These are phyloP conservation scores for Phialophora tarda DNA, from an alignment of 2,329 filamentous ascomycete species.

Conservation along the genomic window DNA sequence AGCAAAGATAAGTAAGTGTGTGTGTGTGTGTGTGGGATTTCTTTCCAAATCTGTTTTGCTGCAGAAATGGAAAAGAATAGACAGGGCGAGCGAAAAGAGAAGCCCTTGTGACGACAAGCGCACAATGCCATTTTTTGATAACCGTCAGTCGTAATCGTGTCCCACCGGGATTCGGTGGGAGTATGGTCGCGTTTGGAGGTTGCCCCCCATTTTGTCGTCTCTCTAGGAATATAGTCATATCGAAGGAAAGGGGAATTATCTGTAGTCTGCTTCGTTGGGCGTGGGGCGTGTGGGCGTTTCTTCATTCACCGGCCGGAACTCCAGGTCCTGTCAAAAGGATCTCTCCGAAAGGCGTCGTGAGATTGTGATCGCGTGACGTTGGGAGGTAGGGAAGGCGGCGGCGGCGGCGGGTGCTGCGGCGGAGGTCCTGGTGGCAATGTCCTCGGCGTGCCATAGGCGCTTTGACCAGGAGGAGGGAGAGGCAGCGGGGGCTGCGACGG, in stretches of 20 bases:
- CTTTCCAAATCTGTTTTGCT: conserved; percentile 19
- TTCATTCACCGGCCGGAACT: conserved; percentile 25
- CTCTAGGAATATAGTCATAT: conserved; percentile 35
- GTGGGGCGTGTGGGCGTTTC: not conserved
- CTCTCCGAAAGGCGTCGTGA: conserved; percentile 37
- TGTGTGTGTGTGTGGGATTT: conserved; percentile 14
- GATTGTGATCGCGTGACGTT: conserved; percentile 32
- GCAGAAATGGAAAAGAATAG: conserved; percentile 11
- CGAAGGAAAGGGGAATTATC: conserved; percentile 20
- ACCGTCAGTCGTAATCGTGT: conserved; percentile 32
- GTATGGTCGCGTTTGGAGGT: conserved; percentile 34
- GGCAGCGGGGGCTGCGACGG: conserved; percentile 29
- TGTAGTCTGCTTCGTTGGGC: conserved; percentile 1
- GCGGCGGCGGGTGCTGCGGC: conserved; percentile 4
- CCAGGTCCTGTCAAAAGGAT: conserved; percentile 33
- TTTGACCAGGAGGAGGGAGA: conserved; percentile 29
- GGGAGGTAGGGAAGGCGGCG: conserved; percentile 8
- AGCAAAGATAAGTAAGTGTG: conserved; percentile 15
- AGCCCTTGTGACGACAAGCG: conserved; percentile 32
- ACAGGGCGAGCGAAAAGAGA: conserved; percentile 7
- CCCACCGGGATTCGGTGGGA: conserved; percentile 16
- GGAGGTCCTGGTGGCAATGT: conserved; percentile 28
- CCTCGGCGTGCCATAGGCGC: conserved; percentile 27
- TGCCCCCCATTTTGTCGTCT: conserved; percentile 35
- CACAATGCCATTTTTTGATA: conserved; percentile 28